Conservation (phyloP, 305 asterid genomes). For the Ajuga reptans region DNA sequence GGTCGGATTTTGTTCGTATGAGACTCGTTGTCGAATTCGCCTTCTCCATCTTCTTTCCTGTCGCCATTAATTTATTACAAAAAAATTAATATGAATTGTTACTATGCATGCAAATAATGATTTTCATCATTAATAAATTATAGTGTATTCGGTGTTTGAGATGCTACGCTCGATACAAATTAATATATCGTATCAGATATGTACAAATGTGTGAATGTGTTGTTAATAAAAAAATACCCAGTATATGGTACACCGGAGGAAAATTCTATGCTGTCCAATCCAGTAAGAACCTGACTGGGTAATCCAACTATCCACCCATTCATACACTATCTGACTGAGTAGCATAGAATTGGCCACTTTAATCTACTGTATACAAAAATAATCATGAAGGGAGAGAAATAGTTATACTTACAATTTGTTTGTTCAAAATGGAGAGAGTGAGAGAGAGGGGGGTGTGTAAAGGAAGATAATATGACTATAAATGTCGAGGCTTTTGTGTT, state of each 20-base stretch:
- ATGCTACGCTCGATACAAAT: no score
- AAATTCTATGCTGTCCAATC: no score
- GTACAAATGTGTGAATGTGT: no score
- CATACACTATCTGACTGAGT: no score
- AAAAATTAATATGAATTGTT: background rate
- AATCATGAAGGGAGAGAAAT: background rate
- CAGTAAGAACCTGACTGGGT: no score
- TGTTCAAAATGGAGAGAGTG: background rate
- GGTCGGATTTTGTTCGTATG: constrained; percentile 76
- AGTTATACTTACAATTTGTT: constrained; percentile 10
- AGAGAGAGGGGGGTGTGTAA: constrained; percentile 14
- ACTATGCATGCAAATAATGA: background rate
- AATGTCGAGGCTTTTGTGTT: constrained; percentile 23
- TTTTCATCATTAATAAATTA: background rate
- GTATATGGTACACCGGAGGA: no score
- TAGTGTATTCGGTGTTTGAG: no score
- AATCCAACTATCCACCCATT: no score
- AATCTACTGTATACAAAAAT: background rate
- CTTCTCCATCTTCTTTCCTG: constrained; percentile 31
- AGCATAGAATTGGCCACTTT: no score
- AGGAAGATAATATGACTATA: background rate
- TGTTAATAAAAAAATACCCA: no score
- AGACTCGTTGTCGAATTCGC: constrained; percentile 32
- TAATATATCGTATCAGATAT: no score
- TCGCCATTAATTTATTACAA: background rate